Percentiles rank a stretch among this genome's conserved stretches.
Conservation (phyloP, 331 rosid species). For the Quercus phellos region DNA sequence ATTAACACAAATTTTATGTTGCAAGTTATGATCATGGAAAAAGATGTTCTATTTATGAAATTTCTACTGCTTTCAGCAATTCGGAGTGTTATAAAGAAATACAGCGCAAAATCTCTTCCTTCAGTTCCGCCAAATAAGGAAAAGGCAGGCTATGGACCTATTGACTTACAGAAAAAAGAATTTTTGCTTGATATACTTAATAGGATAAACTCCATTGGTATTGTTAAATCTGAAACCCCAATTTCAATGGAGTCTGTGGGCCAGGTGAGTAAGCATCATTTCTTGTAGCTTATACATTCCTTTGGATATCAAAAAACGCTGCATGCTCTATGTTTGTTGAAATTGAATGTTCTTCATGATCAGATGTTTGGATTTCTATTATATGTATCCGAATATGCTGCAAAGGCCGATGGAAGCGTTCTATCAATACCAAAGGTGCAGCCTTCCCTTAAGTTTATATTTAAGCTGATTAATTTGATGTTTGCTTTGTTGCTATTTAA, state of each 20-base stretch:
- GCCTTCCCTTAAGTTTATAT: slow-evolving; percentile 7
- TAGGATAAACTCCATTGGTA: slow-evolving; percentile 35
- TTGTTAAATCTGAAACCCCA: slow-evolving; percentile 61
- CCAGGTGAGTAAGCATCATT: slow-evolving; percentile 55
- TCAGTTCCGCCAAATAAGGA: slow-evolving; percentile 58
- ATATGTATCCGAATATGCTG: slow-evolving; percentile 52
- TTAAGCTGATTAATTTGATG: not conserved
- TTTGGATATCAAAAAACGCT: slow-evolving; percentile 11
- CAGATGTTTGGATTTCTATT: slow-evolving; percentile 84
- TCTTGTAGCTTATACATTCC: not conserved
- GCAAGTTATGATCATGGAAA: slow-evolving; percentile 10
- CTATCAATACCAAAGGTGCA: slow-evolving; percentile 72
- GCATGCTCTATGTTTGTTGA: slow-evolving; percentile 12
- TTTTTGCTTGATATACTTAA: slow-evolving; percentile 50
- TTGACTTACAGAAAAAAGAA: slow-evolving; percentile 43
- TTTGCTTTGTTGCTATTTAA: not conserved
- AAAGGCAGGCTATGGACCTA: slow-evolving; percentile 63
- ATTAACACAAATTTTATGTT: slow-evolving; percentile 1
- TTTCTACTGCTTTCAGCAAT: slow-evolving; percentile 56
- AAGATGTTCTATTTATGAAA: slow-evolving; percentile 13
- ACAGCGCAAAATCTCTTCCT: slow-evolving; percentile 52
- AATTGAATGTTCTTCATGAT: slow-evolving; percentile 22
- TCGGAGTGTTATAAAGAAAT: slow-evolving; percentile 58
- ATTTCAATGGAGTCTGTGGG: slow-evolving; percentile 73
- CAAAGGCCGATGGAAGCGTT: slow-evolving; percentile 42